Evolutionary conservation across 2,329 filamentous ascomycete genomes (phyloP).

Genomic region (Ophiostoma sp.): DNA sequence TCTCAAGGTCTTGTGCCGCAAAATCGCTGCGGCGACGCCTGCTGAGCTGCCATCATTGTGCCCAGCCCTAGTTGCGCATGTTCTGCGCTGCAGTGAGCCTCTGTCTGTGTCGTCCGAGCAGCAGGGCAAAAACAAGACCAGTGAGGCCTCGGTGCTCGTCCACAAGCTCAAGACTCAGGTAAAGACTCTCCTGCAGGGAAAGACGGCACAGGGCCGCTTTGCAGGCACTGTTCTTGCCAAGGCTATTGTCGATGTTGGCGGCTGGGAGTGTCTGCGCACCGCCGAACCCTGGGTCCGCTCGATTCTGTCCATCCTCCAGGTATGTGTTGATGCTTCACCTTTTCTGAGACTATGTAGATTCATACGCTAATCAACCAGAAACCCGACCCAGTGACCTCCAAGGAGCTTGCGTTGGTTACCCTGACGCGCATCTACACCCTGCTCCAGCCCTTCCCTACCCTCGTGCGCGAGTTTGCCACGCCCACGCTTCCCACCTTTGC

Average conservation of each 20-base stretch:
- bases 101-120: conserved; percentile 57
- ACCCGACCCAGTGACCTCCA: conserved; percentile 67
- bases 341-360: too few species aligned
- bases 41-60: conserved; percentile 68
- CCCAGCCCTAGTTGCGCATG: conserved; percentile 59
- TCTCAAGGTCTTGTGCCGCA: conserved; percentile 60
- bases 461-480: conserved; percentile 82
- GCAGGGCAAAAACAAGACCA: conserved; percentile 45
- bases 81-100: conserved; percentile 52
- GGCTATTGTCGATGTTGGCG: conserved; percentile 72
- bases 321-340: too few species aligned
- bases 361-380: conserved; percentile 45
- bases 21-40: conserved; percentile 65
- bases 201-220: conserved; percentile 68
- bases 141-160: conserved; percentile 63
- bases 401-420: conserved; percentile 69
- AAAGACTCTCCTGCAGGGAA: conserved; percentile 70
- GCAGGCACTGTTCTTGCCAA: conserved; percentile 74
- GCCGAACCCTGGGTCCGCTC: conserved; percentile 70
- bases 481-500: conserved; percentile 72
- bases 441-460: conserved; percentile 73
- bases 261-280: conserved; percentile 72
- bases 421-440: conserved; percentile 79
- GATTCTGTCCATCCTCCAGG: conserved; percentile 63
- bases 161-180: conserved; percentile 79